Evolutionary conservation across 768 basidiomycete species (phyloP).

Genomic region (Suillus subaureus): DNA sequence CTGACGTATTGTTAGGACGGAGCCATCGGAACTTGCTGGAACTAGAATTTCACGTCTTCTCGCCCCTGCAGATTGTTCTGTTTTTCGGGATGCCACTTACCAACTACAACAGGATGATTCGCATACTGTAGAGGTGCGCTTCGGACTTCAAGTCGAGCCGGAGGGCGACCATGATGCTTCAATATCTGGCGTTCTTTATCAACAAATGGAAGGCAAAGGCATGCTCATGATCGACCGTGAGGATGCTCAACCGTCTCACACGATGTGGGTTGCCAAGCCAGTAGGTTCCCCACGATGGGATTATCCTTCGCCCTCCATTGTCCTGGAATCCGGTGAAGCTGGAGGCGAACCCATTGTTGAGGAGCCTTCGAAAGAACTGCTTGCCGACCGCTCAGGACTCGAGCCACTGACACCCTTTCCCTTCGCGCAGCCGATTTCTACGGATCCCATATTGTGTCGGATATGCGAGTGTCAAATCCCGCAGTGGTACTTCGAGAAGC

Average conservation of each 20-base stretch:
- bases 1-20: conserved; percentile 55
- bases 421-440: conserved; percentile 75
- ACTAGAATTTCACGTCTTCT: conserved; percentile 82
- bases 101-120: conserved; percentile 89
- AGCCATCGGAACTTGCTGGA: conserved; percentile 77
- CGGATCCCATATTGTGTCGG: conserved; percentile 86
- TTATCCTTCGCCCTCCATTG: conserved; percentile 61
- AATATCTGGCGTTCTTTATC: conserved; percentile 55
- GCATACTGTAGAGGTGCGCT: conserved; percentile 90
- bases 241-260: conserved; percentile 86
- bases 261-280: conserved; percentile 97
- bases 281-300: conserved; percentile 71
- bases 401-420: conserved; percentile 74
- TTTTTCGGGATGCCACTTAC: conserved; percentile 86
- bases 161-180: conserved; percentile 57
- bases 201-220: conserved; percentile 95
- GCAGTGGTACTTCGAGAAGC: conserved; percentile 99
- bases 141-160: conserved; percentile 80
- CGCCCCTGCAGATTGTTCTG: conserved; percentile 74
- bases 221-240: conserved; percentile 98
- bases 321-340: conserved; percentile 50
- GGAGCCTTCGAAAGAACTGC: conserved; percentile 37
- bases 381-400: conserved; percentile 38
- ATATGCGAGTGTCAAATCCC: conserved; percentile 98
- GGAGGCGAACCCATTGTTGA: conserved; percentile 37